These are phyloP conservation scores for Volvox reticuliferus DNA, from an alignment of 139 green algal species.

Conservation along the genomic window DNA sequence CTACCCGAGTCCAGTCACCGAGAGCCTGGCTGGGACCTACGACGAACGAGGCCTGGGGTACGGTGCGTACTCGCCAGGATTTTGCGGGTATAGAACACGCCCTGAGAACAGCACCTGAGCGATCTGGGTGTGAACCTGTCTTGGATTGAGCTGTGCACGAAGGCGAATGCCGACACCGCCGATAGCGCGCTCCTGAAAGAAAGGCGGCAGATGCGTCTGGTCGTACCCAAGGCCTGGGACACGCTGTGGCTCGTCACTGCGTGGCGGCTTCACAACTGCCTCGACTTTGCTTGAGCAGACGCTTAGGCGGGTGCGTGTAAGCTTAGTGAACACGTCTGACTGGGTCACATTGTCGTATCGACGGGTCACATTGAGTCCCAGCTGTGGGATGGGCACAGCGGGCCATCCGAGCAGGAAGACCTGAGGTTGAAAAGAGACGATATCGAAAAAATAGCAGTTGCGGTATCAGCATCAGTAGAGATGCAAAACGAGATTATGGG, in stretches of 20 bases:
- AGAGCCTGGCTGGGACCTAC: too few relatives aligned
- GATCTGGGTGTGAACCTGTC: not conserved
- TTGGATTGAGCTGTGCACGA: not conserved
- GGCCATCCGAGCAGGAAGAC: constrained; percentile 24
- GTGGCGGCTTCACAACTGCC: not conserved
- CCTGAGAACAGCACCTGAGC: not conserved
- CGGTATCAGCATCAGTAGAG: too few relatives aligned
- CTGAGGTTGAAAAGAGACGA: not conserved
- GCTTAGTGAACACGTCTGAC: not conserved
- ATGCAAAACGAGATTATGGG: too few relatives aligned
- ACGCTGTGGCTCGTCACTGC: not conserved
- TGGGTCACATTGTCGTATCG: not conserved
- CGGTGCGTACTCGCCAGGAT: not conserved
- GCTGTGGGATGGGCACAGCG: not conserved
- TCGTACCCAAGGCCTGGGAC: not conserved
- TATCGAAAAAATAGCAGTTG: too few relatives aligned
- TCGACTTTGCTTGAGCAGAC: not conserved
- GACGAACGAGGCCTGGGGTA: not conserved
- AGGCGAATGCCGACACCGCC: constrained; percentile 11
- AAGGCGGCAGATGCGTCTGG: constrained; percentile 6
- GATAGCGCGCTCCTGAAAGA: not conserved
- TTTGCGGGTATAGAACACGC: constrained; percentile 3
- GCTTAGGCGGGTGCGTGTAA: not conserved
- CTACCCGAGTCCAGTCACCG: too few relatives aligned
- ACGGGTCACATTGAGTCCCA: not conserved